Evolutionary conservation across 1,284 basidiomycete genomes (phyloP), one percentile per base, ranked within the genome.

Genomic region (Meira miltonrushii): DNA sequence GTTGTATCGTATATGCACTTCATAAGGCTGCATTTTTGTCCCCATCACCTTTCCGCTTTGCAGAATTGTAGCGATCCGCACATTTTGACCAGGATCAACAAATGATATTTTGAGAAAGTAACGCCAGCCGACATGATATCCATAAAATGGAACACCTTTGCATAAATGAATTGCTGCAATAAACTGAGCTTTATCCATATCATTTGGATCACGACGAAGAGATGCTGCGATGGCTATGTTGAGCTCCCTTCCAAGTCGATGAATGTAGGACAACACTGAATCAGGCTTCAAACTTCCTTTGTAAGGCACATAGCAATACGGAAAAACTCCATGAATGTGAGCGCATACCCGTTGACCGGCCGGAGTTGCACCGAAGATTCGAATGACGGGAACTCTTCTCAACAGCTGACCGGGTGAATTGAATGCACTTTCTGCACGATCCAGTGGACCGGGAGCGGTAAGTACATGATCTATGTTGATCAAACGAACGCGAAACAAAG

Each of bases 121-220:
- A 10, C 84, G 83, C 74, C 91, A 89, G 25, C 87, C 85, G 17
- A 88, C 82, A 76, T 93, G 89, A 79, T 93, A 97, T 8, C 94
- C 94, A 79, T 97, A 98, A 79, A 97, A 96, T 67, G 89, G 88
- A 21, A 90, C 81, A n/a, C 92, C 94, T 80, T 97, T 97, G 69
- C 93, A 90, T 39, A 94, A 83, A 54, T 92, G 80, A 50, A 96
- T 85, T 12, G 75, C 72, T 9, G 65, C 73, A 40, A 78, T 66
- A 58, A 67, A 67, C 39, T 66, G 64, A 21, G 58, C 66, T 50
- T 49, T 40, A 4, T 65, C 61, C 7, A 56, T 59, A 21, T 71
- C 65, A 25, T 67, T 53, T 1, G 61, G 48, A 33, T 63, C 64
- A 33, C 64, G 55, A n/a, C 69, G 61, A 12, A 75, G 58, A 0